A percentile compares a stretch with the other conserved stretches of the same genome.
Evolutionary conservation across 352 stramenopile species (phyloP).

Genomic region (Phytophthora quininea): DNA sequence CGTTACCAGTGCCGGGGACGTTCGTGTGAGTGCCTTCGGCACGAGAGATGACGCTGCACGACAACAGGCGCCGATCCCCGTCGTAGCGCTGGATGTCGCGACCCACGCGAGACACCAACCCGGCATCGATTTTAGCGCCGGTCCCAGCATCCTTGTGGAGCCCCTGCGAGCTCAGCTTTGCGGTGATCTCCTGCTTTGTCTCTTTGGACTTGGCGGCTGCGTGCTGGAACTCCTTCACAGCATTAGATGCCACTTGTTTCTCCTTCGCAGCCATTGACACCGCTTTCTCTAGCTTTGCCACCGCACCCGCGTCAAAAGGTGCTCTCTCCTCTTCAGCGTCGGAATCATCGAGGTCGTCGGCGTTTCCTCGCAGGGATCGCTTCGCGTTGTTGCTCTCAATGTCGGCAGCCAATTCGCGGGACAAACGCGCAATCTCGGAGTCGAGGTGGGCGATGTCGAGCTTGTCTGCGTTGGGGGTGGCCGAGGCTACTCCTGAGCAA

Average conservation of each 20-base stretch:
- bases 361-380: neutral
- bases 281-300: neutral
- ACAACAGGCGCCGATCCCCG: neutral
- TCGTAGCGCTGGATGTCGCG: neutral
- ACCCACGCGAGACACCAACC: neutral
- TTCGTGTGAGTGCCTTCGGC: neutral
- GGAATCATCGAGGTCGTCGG: neutral
- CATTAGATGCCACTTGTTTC: neutral
- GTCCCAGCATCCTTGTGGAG: neutral
- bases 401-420: neutral
- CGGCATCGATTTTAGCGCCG: neutral
- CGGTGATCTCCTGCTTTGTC: neutral
- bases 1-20: neutral
- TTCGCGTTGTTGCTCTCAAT: neutral
- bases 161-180: neutral
- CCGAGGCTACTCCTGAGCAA: neutral
- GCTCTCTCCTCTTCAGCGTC: neutral
- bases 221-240: neutral
- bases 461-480: neutral
- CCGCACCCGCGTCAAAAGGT: neutral
- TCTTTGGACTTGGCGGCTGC: neutral
- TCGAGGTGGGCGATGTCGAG: neutral
- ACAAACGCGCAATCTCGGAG: neutral
- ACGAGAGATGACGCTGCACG: neutral
- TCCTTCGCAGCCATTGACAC: neutral